Conservation (phyloP, 202 grass and related monocot species). For the Panicum hallii region DNA sequence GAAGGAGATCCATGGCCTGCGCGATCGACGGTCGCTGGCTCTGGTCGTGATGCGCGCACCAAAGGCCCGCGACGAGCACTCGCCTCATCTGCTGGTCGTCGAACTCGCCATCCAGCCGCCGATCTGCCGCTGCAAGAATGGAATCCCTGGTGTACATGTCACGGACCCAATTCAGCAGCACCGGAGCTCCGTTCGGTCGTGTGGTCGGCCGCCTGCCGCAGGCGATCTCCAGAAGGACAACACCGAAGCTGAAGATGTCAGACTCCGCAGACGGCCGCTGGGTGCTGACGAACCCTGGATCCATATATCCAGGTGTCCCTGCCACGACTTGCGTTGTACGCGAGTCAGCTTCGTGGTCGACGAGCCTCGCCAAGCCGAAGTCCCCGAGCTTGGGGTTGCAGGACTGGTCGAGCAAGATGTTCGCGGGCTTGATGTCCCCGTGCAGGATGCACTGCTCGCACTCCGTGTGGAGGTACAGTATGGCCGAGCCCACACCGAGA, state of each 20-base stretch:
- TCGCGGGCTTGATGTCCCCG: slow-evolving; percentile 57
- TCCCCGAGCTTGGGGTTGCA: slow-evolving; percentile 56
- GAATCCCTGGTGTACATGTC: slow-evolving; percentile 33
- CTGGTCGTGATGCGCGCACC: slow-evolving; percentile 56
- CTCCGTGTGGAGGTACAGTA: slow-evolving; percentile 58
- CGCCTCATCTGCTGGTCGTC: slow-evolving; percentile 43
- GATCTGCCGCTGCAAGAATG: slow-evolving; percentile 45
- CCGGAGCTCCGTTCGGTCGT: background rate
- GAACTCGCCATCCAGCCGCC: slow-evolving; percentile 38
- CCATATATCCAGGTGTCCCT: slow-evolving; percentile 59
- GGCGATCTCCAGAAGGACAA: slow-evolving; percentile 60
- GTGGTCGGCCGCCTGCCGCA: slow-evolving; percentile 42
- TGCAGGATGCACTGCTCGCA: slow-evolving; percentile 58
- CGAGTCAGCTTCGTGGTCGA: slow-evolving; percentile 30
- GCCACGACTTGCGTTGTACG: slow-evolving; percentile 40
- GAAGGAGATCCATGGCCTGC: slow-evolving; percentile 48
- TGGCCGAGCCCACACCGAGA: slow-evolving; percentile 45
- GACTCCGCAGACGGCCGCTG: slow-evolving; percentile 38
- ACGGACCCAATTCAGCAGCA: slow-evolving; percentile 26
- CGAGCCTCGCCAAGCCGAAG: slow-evolving; percentile 63
- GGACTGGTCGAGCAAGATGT: slow-evolving; percentile 52
- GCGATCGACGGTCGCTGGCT: slow-evolving; percentile 44
- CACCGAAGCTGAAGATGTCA: slow-evolving; percentile 65
- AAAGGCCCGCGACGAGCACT: slow-evolving; percentile 52
- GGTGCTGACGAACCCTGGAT: slow-evolving; percentile 47